These are phyloP conservation scores for Phytophthora tentaculata DNA, from an alignment of 352 stramenopile genomes.

Conservation along the genomic window DNA sequence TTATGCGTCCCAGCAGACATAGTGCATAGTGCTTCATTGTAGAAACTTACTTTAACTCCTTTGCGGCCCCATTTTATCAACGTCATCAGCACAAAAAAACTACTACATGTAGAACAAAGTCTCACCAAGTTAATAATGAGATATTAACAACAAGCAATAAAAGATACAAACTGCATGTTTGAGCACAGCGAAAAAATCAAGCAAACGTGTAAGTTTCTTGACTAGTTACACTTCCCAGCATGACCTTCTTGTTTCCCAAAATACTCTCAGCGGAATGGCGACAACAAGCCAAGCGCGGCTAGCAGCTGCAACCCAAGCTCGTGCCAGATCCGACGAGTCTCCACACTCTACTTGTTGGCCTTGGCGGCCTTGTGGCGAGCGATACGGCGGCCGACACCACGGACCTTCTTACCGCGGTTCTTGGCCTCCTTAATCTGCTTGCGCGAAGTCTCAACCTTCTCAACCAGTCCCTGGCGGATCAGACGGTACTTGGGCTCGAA, in stretches of 20 bases:
- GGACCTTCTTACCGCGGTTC: constrained; percentile 98
- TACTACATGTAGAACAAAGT: constrained; percentile 5
- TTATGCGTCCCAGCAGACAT: constrained; percentile 16
- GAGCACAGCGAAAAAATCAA: constrained; percentile 32
- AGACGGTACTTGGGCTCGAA: constrained; percentile 99
- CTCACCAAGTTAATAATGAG: constrained; percentile 2
- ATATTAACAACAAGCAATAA: constrained; percentile 1
- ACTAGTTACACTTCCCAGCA: constrained; percentile 62
- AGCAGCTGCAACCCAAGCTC: constrained; percentile 24
- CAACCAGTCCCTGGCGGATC: constrained; percentile 89
- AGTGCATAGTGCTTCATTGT: constrained; percentile 24
- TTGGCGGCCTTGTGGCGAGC: constrained; percentile 99
- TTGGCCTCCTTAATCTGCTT: constrained; percentile 99
- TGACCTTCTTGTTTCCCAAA: constrained; percentile 56
- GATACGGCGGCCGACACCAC: constrained; percentile 97
- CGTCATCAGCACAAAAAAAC: neutral
- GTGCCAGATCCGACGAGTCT: constrained; percentile 39
- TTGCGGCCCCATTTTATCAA: neutral
- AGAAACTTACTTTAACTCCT: neutral
- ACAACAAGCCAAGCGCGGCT: constrained; percentile 36
- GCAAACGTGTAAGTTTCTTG: constrained; percentile 58
- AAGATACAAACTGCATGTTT: constrained; percentile 6
- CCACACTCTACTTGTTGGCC: constrained; percentile 91
- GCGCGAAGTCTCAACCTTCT: constrained; percentile 97
- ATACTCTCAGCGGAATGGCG: constrained; percentile 50